Percentiles rank a stretch among this genome's conserved stretches.
Conservation (phyloP, 345 rosid species). For the Gynandropsis gynandra region DNA sequence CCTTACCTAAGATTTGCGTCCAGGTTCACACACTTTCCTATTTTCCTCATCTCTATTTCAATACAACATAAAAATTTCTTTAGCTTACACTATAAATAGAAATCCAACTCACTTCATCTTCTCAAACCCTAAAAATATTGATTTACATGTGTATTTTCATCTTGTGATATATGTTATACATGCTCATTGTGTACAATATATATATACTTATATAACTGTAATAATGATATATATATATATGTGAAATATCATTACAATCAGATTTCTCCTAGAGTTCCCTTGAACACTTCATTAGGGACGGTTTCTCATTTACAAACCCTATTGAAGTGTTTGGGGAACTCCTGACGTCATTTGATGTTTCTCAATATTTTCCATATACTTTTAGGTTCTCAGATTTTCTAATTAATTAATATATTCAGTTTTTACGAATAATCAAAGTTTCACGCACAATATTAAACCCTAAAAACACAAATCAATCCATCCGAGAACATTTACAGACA, state of each 20-base stretch:
- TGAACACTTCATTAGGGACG: slow-evolving; percentile 23
- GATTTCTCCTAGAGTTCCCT: slow-evolving; percentile 22
- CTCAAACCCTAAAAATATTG: slow-evolving; percentile 5
- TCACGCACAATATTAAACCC: too few species aligned
- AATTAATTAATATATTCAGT: too few species aligned
- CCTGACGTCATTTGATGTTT: slow-evolving; percentile 20
- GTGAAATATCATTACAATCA: background rate
- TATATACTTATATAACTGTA: background rate
- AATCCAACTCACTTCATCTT: background rate
- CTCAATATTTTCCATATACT: too few species aligned
- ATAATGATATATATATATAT: too few species aligned
- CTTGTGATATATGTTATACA: too few species aligned
- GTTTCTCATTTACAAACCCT: background rate
- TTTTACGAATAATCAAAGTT: too few species aligned
- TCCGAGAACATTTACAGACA: too few species aligned
- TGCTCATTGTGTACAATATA: too few species aligned
- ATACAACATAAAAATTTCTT: too few species aligned
- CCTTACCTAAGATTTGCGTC: slow-evolving; percentile 26
- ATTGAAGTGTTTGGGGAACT: slow-evolving; percentile 31
- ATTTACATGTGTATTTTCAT: too few species aligned
- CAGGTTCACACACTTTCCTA: slow-evolving; percentile 12
- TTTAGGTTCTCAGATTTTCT: too few species aligned
- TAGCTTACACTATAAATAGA: slow-evolving; percentile 1
- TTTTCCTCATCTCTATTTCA: background rate
- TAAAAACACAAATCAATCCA: too few species aligned